Conservation (phyloP, 2,329 filamentous ascomycete species). For the Emericellopsis cladophorae region DNA sequence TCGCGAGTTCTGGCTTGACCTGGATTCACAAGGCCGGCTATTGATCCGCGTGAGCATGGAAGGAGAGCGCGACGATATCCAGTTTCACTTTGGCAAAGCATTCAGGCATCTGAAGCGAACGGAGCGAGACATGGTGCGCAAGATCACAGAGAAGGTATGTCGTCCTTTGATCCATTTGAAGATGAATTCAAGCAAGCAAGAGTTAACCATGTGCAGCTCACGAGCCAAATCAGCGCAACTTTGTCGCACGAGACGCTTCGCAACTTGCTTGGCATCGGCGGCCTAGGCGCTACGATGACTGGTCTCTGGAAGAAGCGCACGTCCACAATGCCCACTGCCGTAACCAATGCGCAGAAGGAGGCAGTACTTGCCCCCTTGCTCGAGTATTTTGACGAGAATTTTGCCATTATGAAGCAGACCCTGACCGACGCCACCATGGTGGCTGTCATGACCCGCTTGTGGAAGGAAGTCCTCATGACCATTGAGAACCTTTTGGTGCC, state of each 20-base stretch:
- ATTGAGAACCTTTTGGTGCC: conserved; percentile 86
- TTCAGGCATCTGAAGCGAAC: conserved; percentile 92
- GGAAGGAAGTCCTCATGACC: conserved; percentile 93
- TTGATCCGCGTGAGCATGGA: conserved; percentile 95
- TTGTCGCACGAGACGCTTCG: conserved; percentile 74
- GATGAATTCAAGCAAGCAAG: conserved; percentile 6
- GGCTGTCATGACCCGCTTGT: conserved; percentile 93
- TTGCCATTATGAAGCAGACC: conserved; percentile 96
- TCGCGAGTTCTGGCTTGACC: conserved; percentile 92
- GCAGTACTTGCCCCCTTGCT: conserved; percentile 76
- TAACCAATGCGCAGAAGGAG: conserved; percentile 60
- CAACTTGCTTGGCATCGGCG: conserved; percentile 56
- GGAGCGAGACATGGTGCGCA: conserved; percentile 94
- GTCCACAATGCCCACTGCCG: conserved; percentile 39
- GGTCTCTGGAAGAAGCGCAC: conserved; percentile 52
- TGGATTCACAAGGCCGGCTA: conserved; percentile 87
- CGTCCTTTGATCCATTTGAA: neutral
- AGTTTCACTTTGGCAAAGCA: conserved; percentile 96
- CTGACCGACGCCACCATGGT: conserved; percentile 94
- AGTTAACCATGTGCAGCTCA: conserved; percentile 44
- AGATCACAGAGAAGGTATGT: conserved; percentile 89
- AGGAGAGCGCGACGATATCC: conserved; percentile 93
- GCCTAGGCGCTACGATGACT: conserved; percentile 60
- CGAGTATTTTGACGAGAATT: conserved; percentile 95
- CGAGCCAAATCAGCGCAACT: conserved; percentile 81